These are phyloP conservation scores for Acer negundo DNA, from an alignment of 345 rosid genomes.

Conservation along the genomic window DNA sequence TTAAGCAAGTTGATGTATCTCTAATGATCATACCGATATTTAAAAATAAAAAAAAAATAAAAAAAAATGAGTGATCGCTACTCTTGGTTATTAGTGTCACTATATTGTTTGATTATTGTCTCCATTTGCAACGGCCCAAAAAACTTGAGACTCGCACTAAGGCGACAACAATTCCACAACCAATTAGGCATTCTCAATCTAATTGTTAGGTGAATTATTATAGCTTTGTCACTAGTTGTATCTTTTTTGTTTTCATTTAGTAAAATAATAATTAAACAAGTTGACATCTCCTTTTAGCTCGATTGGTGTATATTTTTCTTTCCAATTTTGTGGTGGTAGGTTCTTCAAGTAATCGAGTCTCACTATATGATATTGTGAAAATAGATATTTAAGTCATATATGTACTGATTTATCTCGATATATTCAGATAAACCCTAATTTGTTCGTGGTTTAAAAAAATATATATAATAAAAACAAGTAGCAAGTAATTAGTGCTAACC, in stretches of 20 bases:
- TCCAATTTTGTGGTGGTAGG: no score
- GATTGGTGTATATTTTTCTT: no score
- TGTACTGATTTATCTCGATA: no score
- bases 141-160: neutral
- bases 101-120: neutral
- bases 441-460: no score
- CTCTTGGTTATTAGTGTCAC: neutral
- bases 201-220: constrained; percentile 14
- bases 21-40: neutral
- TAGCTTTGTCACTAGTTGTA: neutral
- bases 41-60: no score
- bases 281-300: no score
- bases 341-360: no score
- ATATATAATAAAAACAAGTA: neutral
- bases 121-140: neutral
- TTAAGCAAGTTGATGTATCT: neutral
- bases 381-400: no score
- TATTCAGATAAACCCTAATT: no score
- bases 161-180: constrained; percentile 14
- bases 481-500: constrained; percentile 9
- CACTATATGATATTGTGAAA: no score
- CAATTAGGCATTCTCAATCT: neutral
- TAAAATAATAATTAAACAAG: neutral
- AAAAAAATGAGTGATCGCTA: no score
- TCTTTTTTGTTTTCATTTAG: neutral